phyloP scores from a whole-genome alignment of 106 monocot species.

The Dendrobium nobile region DNA sequence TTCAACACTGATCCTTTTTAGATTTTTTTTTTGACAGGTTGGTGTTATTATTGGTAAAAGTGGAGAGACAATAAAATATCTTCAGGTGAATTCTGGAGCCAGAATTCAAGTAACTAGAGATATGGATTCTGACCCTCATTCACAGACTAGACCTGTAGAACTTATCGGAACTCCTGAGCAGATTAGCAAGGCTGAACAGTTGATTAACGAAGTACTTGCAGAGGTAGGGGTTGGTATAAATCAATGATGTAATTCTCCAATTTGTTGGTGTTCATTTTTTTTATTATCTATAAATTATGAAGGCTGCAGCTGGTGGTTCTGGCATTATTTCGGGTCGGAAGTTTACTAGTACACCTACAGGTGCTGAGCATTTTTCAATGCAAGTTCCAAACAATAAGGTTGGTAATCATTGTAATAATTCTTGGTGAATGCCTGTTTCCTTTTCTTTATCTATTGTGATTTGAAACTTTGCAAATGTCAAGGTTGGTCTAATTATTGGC shows the following conservation, averaged over 20 bases:
- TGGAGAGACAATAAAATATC: constrained; percentile 79
- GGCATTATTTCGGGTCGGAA: constrained; percentile 7
- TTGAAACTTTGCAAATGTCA: not conserved
- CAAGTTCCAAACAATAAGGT: constrained; percentile 29
- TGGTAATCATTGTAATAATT: not conserved
- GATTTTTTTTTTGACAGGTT: constrained; percentile 29
- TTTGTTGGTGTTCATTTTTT: not conserved
- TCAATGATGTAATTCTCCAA: not conserved
- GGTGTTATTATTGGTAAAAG: constrained; percentile 82
- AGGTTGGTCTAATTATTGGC: constrained; percentile 97
- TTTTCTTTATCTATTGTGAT: not conserved
- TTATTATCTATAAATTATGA: constrained; percentile 1
- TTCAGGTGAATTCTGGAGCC: constrained; percentile 66
- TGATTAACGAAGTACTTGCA: constrained; percentile 65
- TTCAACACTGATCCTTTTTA: not conserved
- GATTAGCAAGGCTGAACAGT: constrained; percentile 61
- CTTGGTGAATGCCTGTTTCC: not conserved
- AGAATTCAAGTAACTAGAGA: constrained; percentile 79
- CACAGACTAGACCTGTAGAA: constrained; percentile 50
- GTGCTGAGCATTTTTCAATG: constrained; percentile 15
- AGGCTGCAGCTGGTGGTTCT: constrained; percentile 19
- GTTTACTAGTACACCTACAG: constrained; percentile 4
- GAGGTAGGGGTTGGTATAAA: constrained; percentile 26
- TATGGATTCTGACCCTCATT: constrained; percentile 51
- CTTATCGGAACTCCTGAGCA: constrained; percentile 61